Base-by-base conservation (phyloP, 2,329 filamentous ascomycete species). In the Arthrocladium fulminans region DNA sequence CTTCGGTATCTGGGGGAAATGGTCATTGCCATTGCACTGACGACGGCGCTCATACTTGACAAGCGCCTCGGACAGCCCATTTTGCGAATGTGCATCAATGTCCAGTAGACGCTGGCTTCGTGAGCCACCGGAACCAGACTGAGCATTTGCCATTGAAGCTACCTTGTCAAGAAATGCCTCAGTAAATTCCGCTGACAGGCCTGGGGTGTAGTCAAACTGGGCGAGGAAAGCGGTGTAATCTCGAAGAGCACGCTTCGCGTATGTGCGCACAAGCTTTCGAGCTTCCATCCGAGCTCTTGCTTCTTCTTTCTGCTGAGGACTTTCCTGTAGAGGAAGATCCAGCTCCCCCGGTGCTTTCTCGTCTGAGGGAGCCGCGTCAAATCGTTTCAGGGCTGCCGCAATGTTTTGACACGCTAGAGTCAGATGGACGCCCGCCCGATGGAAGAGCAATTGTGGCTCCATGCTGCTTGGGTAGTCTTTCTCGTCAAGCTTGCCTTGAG, bases 181-280 rank as follows among this genome's bases (percentile, higher is more conserved):
- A 2, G 64, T 65, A 30, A 67, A 76, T 38, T 80, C 74, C 38
- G 76, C 65, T 6, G 83, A 76, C 35, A 86, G 65, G 42, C 84
- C 77, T 0, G 86, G 84, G 0, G 86, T 85, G 65, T 92, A 92
- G 59, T 92, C 84, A 54, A 92, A 81, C 51, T 81, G 73, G 1
- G 80, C 79, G 32, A 94, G 69, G 60, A 86, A 92, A 19, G 76
- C 71, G 57, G 81, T 71, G 61, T 85, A 88, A 65, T 92, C 86
- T 51, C 82, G 76, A 19, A 92, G 67, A 1, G 86, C 86, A 48
- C 81, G 77, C 64, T 86, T 89, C 2, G 86, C 86, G 64, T 84
- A 81, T 1, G 75, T 73, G 57, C 86, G 85, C 55, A 90, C 82
- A 22, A 76, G 67, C 63, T 84, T 88, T 38, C 83, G 76, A 38